Conservation (phyloP, 2,329 filamentous ascomycete species). For the Passalora sequoiae region DNA sequence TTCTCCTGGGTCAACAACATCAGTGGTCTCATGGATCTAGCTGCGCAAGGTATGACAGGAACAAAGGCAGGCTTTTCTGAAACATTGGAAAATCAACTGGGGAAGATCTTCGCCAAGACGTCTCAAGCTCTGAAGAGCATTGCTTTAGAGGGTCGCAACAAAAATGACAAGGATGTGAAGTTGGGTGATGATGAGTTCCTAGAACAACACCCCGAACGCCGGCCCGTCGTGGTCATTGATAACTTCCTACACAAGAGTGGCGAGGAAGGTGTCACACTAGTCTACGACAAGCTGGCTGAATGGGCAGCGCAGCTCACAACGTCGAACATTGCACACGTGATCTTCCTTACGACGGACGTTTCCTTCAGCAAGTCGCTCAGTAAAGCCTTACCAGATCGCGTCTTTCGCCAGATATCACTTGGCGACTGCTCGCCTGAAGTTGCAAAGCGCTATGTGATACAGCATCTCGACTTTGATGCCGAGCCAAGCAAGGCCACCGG, state of each 20-base stretch:
- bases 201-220: slow-evolving; percentile 77
- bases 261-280: slow-evolving; percentile 39
- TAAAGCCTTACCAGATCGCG: slow-evolving; percentile 81
- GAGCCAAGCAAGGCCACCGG: slow-evolving; percentile 27
- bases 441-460: slow-evolving; percentile 84
- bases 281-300: slow-evolving; percentile 60
- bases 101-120: slow-evolving; percentile 83
- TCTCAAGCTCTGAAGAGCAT: slow-evolving; percentile 73
- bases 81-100: slow-evolving; percentile 80
- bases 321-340: slow-evolving; percentile 84
- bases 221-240: slow-evolving; percentile 82
- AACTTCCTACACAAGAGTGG: slow-evolving; percentile 73
- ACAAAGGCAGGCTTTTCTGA: slow-evolving; percentile 93
- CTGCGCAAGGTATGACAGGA: slow-evolving; percentile 87
- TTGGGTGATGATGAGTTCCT: slow-evolving; percentile 81
- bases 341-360: slow-evolving; percentile 87
- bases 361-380: slow-evolving; percentile 82
- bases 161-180: slow-evolving; percentile 65
- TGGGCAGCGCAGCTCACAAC: slow-evolving; percentile 83
- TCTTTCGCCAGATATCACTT: slow-evolving; percentile 80
- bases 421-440: slow-evolving; percentile 79
- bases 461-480: slow-evolving; percentile 59
- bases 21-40: slow-evolving; percentile 85
- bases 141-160: slow-evolving; percentile 63
- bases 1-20: slow-evolving; percentile 97